Evolutionary conservation across 257 asterid genomes (phyloP), one percentile per base, ranked within the genome.

Genomic region (Przewalskia tangutica): DNA sequence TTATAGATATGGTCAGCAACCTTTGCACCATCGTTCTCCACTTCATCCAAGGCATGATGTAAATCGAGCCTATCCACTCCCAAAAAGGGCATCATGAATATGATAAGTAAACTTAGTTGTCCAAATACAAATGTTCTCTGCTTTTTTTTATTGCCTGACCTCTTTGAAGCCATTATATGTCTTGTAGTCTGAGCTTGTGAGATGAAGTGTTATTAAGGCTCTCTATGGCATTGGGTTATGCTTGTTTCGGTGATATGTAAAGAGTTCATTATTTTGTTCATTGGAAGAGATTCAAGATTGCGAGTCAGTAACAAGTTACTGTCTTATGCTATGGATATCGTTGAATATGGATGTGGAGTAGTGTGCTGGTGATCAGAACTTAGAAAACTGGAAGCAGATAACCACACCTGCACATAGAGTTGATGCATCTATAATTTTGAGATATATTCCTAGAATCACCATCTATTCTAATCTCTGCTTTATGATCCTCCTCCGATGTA

Each of bases 1-100:
- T 64, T 36, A 83, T 80, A 83, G 87, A 51, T 60, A 81, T 9
- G 38, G 55, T 16, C 89, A 81, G 6, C 93, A 86, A 11, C 89
- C 77, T 54, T 76, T 84, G 80, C 91, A 85, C 53, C 86, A 87
- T 86, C 96, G 91, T 23, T 87, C 93, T 68, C 89, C 90, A 8
- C 87, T 83, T 65, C 93, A 87, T 79, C 81, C 87, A 13, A 87
- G 92, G 84, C 83, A 84, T 3, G 86, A 85, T 77, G 89, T 67
- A 46, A 50, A 85, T 83, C 93, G 86, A 68, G 81, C 95, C 12
- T 89, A 92, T 86, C 97, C 94, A 17, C 90, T 89, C 83, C 92
- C 92, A 55, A 87, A 63, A 18, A 94, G 90, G 68, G 62, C 79
- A 38, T 88, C 82, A 78, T 79, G 18, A 75, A 50, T 23, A 73